Base-by-base conservation (phyloP, 495 filamentous ascomycete species). In the Penicillium riverlandense region DNA sequence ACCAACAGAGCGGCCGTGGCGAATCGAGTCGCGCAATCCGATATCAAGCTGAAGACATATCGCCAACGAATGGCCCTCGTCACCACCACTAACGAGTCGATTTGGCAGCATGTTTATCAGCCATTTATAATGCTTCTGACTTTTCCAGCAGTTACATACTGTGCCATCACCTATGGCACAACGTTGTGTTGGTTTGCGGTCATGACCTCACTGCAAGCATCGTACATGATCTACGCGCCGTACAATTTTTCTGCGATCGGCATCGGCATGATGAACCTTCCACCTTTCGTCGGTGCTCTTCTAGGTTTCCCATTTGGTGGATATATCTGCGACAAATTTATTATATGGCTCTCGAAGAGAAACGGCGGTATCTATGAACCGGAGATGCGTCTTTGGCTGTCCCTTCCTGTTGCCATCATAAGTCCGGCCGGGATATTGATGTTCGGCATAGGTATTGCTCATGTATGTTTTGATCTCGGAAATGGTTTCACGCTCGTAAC, bases 281-380 rank as follows among this genome's bases (percentile, higher is more conserved):
- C 68, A 11, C 52, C 58, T 0, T 66, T 70, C 44, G 50, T 71
- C 1, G 70, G 68, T 6, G 57, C 54, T 11, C 33, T 65, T 12
- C 40, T 71, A n/a, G 66, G 62, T 7, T 55, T 60, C 38, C 39
- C 63, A 8, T 54, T 51, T 27, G 55, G 61, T 38, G 68, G 68
- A 8, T 48, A 48, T 9, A 29, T 71, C 22, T 63, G 53, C 34
- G 70, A 71, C 38, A 63, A 57, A 50, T 57, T 44, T 10, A 60
- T 66, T 32, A 36, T 70, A 8, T 53, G 49, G 43, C 40, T 55
- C 5, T 59, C 70, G 4, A 64, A 64, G 40, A 57, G 55, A 16
- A 69, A 71, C 35, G 53, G 55, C 7, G 69, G 67, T 40, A 56
- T 72, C 29, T 61, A 62, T 30, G 69, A 74, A 45, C 55, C 67